Conservation (phyloP, 2,329 filamentous ascomycete species). For the Diaporthe sp. region DNA sequence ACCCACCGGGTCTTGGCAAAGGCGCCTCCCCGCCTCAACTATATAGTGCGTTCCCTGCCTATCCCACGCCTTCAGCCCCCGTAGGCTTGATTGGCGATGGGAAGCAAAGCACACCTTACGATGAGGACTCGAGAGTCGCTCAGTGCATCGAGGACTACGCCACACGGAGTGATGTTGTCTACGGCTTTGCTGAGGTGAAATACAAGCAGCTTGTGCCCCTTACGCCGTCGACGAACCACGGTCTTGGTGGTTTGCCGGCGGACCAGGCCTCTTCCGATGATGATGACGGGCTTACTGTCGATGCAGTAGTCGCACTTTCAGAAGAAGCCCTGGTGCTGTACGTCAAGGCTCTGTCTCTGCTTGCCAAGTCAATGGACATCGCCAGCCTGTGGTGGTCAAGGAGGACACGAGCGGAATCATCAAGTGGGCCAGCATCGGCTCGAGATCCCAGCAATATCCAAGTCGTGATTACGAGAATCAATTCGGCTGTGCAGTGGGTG, state of each 20-base stretch:
- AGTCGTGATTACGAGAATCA: conserved; percentile 79
- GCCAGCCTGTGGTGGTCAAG: conserved; percentile 92
- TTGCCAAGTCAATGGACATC: conserved; percentile 96
- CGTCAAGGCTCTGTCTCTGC: conserved; percentile 90
- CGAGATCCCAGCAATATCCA: conserved; percentile 60
- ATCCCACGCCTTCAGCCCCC: conserved; percentile 76
- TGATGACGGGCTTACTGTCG: conserved; percentile 84
- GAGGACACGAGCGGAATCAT: conserved; percentile 74
- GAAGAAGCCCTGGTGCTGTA: conserved; percentile 97
- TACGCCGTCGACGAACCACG: conserved; percentile 82
- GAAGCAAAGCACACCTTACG: conserved; percentile 71
- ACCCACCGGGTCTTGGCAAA: conserved; percentile 74
- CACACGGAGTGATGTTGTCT: conserved; percentile 94
- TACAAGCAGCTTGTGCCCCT: conserved; percentile 96
- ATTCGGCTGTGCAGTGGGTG: conserved; percentile 96
- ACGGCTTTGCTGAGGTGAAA: conserved; percentile 98
- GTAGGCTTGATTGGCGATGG: conserved; percentile 77
- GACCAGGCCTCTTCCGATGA: conserved; percentile 75
- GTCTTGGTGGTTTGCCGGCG: conserved; percentile 72
- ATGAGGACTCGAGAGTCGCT: conserved; percentile 85
- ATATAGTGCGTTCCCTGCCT: conserved; percentile 87
- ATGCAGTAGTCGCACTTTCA: conserved; percentile 88
- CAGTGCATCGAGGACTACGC: conserved; percentile 92
- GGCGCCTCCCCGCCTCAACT: conserved; percentile 80
- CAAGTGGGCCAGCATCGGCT: conserved; percentile 55